Percentiles rank a stretch among this genome's conserved stretches.
phyloP scores from a whole-genome alignment of 441 rosid genomes.

The Melastoma candidum region DNA sequence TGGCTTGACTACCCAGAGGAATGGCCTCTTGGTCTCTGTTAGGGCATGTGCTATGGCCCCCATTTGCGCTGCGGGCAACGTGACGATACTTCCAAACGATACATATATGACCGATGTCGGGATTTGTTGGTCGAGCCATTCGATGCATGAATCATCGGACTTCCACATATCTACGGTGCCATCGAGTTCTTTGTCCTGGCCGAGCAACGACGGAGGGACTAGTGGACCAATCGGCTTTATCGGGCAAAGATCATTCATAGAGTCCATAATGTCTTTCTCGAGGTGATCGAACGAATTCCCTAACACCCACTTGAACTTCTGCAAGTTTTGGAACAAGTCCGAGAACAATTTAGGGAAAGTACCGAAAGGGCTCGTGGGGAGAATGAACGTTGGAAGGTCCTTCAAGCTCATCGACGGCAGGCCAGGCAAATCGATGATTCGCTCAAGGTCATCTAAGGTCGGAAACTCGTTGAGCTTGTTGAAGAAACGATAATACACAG shows the following conservation, averaged over 20 bases:
- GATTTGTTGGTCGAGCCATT: slow-evolving; percentile 19
- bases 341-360: slow-evolving; percentile 18
- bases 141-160: slow-evolving; percentile 17
- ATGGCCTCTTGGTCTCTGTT: slow-evolving; percentile 11
- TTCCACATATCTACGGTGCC: slow-evolving; percentile 16
- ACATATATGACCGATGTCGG: slow-evolving; percentile 18
- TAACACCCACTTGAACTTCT: slow-evolving; percentile 28
- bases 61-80: slow-evolving; percentile 10
- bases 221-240: slow-evolving; percentile 25
- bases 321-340: slow-evolving; percentile 18
- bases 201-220: slow-evolving; percentile 27
- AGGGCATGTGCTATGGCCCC: slow-evolving; percentile 20
- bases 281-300: slow-evolving; percentile 35
- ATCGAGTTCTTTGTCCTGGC: slow-evolving; percentile 15
- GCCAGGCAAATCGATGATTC: slow-evolving; percentile 26
- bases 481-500: slow-evolving; percentile 31
- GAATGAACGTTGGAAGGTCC: slow-evolving; percentile 41
- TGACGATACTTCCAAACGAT: slow-evolving; percentile 22
- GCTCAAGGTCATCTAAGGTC: slow-evolving; percentile 17
- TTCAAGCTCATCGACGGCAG: slow-evolving; percentile 26
- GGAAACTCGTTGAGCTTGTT: slow-evolving; percentile 25
- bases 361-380: slow-evolving; percentile 24
- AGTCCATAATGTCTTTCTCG: slow-evolving; percentile 23
- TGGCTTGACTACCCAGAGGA: slow-evolving; percentile 21
- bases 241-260: slow-evolving; percentile 20